These are phyloP conservation scores for Nectriaceae sp. DNA, from an alignment of 2,329 filamentous ascomycete species.

Conservation along the genomic window DNA sequence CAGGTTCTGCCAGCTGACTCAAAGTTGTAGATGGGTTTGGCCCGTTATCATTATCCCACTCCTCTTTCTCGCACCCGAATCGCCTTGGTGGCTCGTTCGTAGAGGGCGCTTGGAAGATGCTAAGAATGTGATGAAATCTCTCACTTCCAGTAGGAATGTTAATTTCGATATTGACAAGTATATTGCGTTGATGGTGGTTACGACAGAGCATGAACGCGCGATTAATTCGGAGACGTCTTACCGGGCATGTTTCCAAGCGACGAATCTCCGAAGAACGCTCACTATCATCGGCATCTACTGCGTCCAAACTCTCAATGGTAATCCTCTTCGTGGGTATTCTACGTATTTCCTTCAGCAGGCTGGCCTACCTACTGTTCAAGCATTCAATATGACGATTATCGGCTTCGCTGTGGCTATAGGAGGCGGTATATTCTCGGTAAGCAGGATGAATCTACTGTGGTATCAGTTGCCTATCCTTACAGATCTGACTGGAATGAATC, in stretches of 20 bases:
- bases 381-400: neutral
- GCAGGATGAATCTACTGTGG: neutral
- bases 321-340: neutral
- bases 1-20: too few species aligned
- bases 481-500: too few species aligned
- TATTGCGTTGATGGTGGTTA: neutral
- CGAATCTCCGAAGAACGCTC: neutral
- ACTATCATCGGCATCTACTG: neutral
- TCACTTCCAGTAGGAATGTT: neutral
- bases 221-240: neutral
- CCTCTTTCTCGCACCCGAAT: neutral
- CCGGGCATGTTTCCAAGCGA: neutral
- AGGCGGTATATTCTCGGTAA: neutral
- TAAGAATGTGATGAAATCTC: neutral
- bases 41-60: neutral
- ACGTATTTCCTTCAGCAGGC: neutral
- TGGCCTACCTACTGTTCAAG: neutral
- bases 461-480: too few species aligned
- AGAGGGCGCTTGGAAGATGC: neutral
- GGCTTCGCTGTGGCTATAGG: neutral
- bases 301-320: neutral
- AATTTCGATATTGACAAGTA: neutral
- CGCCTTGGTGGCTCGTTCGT: too few species aligned
- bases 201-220: neutral
- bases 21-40: neutral